Conservation (phyloP, 2,329 filamentous ascomycete species). For the Podosphaera xanthii region DNA sequence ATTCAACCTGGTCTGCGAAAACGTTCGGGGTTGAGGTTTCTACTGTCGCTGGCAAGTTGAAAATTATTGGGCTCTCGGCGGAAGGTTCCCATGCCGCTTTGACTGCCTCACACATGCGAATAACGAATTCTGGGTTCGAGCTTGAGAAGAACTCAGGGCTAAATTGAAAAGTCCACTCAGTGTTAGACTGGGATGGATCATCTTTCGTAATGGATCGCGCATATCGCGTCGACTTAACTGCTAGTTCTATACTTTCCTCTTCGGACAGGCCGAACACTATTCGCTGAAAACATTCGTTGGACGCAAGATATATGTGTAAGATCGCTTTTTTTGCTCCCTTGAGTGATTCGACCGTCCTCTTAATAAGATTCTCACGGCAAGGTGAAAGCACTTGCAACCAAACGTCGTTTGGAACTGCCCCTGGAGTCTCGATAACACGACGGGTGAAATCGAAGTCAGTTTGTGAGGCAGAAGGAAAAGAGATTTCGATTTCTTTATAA, state of each 20-base stretch:
- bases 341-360: slow-evolving; percentile 69
- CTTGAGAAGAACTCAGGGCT: slow-evolving; percentile 81
- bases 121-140: slow-evolving; percentile 58
- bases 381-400: slow-evolving; percentile 81
- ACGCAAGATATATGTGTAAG: slow-evolving; percentile 87
- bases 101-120: slow-evolving; percentile 75
- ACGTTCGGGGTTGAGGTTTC: slow-evolving; percentile 89
- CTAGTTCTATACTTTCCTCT: slow-evolving; percentile 58
- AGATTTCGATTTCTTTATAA: slow-evolving; percentile 95
- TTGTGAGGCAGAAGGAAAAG: slow-evolving; percentile 82
- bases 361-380: slow-evolving; percentile 78
- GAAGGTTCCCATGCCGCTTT: slow-evolving; percentile 81
- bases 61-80: slow-evolving; percentile 64
- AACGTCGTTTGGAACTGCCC: slow-evolving; percentile 67
- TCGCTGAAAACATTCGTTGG: slow-evolving; percentile 81
- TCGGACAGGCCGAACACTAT: slow-evolving; percentile 78
- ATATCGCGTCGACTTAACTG: slow-evolving; percentile 66
- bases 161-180: slow-evolving; percentile 62
- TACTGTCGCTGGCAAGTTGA: slow-evolving; percentile 90
- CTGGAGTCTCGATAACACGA: slow-evolving; percentile 64
- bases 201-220: slow-evolving; percentile 80
- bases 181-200: slow-evolving; percentile 31
- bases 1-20: slow-evolving; percentile 90
- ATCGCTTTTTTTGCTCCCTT: slow-evolving; percentile 82
- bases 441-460: slow-evolving; percentile 93